Base-by-base conservation (phyloP, 2,329 filamentous ascomycete genomes). In the Cladosporium sp. region DNA sequence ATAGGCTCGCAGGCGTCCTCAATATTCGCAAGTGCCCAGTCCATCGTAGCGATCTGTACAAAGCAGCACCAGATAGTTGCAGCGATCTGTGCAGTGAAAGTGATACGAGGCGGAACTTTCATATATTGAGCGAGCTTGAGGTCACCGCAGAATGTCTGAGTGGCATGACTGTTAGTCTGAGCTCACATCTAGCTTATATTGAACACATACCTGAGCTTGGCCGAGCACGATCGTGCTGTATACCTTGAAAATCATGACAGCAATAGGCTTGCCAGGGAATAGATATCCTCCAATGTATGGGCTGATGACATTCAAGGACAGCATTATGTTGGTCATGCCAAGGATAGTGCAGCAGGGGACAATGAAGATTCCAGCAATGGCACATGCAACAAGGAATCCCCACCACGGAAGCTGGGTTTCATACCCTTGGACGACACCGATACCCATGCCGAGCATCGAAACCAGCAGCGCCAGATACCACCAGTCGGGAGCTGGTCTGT, bases 181-280 rank as follows among this genome's bases (percentile, higher is more conserved):
- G 13, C 3, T 28, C n/a, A n/a, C n/a, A n/a, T n/a, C n/a, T n/a
- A n/a, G n/a, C n/a, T n/a, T n/a, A n/a, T n/a, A n/a, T n/a, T n/a
- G n/a, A n/a, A 10, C 19, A 12, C 17, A 7, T 48, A 48, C 45
- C 71, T 95, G 88, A 25, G 91, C 91, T 74, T 96, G 91, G 0
- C 62, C 62, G 25, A 66, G 61, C 42, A 65, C 60, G 34, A 70
- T 68, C 59, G 94, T 95, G 61, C 90, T 90, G 70, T 94, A 96
- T 0, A 90, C 94, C 48, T 93, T 90, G 66, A 95, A 96, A 35
- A 95, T 89, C 91, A 95, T 95, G 72, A 95, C 94, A 51, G 90
- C 91, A 10, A 95, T 89, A 1, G 91, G 91, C 1, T 88, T 86
- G 25, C 91, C 91, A 0, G 90, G 90, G 70, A 95, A 95, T 15